A percentile compares a stretch with the other conserved stretches of the same genome.
These are phyloP conservation scores for Penicillium sp. DNA, from an alignment of 2,329 filamentous ascomycete species.

Conservation along the genomic window DNA sequence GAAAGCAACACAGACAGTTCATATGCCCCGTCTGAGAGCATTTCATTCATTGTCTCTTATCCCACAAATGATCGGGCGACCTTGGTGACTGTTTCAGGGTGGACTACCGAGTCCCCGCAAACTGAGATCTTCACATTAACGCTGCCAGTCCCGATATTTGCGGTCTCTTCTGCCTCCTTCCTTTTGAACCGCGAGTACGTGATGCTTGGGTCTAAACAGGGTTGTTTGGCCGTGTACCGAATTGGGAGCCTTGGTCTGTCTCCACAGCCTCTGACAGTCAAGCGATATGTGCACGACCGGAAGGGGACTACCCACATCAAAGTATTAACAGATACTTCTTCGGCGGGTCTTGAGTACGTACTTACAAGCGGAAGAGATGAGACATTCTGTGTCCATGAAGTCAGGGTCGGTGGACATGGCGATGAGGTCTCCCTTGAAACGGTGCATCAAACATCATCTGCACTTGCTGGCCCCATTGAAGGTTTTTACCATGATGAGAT, in stretches of 20 bases:
- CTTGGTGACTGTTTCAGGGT: constrained; percentile 26
- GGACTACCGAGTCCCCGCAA: constrained; percentile 39
- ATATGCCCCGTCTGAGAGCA: neutral
- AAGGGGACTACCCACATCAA: constrained; percentile 68
- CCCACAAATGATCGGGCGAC: constrained; percentile 27
- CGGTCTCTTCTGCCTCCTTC: constrained; percentile 51
- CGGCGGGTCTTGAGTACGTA: constrained; percentile 43
- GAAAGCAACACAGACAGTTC: constrained; percentile 6
- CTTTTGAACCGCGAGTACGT: constrained; percentile 35
- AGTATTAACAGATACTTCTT: constrained; percentile 16
- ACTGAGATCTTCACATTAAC: constrained; percentile 22
- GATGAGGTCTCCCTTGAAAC: constrained; percentile 43
- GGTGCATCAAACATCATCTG: constrained; percentile 65
- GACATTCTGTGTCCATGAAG: constrained; percentile 63
- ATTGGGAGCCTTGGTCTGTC: constrained; percentile 15
- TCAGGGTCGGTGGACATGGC: constrained; percentile 27
- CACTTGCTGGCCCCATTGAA: constrained; percentile 74
- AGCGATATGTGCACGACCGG: constrained; percentile 45
- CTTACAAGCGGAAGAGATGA: constrained; percentile 76
- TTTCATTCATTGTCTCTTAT: constrained; percentile 32
- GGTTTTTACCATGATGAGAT: constrained; percentile 59
- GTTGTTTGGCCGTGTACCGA: constrained; percentile 52
- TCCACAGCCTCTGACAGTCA: constrained; percentile 24
- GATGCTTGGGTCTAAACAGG: constrained; percentile 57
- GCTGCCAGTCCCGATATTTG: constrained; percentile 45